Percentiles rank a stretch among this genome's conserved stretches.
Evolutionary conservation across 768 basidiomycete species (phyloP).

Genomic region (Lactarius vividus): DNA sequence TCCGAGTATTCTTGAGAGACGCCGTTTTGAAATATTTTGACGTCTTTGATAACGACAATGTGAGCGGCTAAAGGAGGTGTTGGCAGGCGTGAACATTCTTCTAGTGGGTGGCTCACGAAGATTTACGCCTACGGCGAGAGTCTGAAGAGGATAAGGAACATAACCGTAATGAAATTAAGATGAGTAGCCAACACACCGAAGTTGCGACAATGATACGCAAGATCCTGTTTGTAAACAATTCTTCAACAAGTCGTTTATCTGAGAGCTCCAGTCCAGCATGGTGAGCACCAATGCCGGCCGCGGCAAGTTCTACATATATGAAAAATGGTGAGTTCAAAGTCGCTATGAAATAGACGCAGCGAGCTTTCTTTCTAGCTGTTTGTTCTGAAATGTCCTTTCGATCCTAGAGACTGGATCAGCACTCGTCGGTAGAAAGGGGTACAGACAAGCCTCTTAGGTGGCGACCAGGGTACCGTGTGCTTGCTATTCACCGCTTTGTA

Average conservation of each 20-base stretch:
- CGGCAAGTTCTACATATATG: constrained; percentile 52
- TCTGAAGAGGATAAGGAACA: constrained; percentile 46
- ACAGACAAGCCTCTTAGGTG: constrained; percentile 47
- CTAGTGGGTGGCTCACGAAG: constrained; percentile 56
- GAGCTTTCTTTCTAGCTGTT: constrained; percentile 57
- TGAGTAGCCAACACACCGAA: constrained; percentile 52
- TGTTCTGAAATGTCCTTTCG: constrained; percentile 59
- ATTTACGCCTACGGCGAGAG: constrained; percentile 94
- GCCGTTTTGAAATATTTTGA: constrained; percentile 71
- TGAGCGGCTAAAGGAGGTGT: constrained; percentile 66
- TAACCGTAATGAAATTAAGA: neutral
- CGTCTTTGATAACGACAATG: constrained; percentile 91
- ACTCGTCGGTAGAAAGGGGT: neutral
- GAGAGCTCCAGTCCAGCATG: constrained; percentile 80
- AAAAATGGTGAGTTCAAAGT: neutral
- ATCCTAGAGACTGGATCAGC: constrained; percentile 42
- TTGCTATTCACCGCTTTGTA: constrained; percentile 50
- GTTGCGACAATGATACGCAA: constrained; percentile 76
- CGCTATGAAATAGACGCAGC: neutral
- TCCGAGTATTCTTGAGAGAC: constrained; percentile 81
- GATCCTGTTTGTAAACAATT: constrained; percentile 60
- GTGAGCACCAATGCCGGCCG: constrained; percentile 80
- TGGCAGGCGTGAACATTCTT: neutral
- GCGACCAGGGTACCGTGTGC: constrained; percentile 64
- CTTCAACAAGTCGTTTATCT: constrained; percentile 74